Evolutionary conservation across 2,329 filamentous ascomycete genomes (phyloP), one percentile per base, ranked within the genome.

Genomic region (Periconia digitata): DNA sequence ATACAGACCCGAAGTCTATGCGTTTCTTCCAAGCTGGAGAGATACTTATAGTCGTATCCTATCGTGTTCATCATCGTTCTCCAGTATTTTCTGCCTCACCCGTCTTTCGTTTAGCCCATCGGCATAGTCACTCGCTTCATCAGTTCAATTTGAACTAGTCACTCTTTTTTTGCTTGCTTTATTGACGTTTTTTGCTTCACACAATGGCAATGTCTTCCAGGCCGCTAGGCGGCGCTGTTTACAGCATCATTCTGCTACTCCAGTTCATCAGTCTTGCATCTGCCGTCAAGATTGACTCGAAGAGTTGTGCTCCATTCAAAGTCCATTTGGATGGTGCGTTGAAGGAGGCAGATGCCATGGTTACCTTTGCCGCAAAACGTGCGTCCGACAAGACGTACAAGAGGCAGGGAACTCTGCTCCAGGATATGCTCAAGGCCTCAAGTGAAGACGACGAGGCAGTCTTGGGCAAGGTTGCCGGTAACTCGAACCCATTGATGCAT

Each of bases 191-290:
- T 17, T 22, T 22, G 22, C 4, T 20, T 40, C 8, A 15, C 15
- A 44, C 29, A n/a, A 44, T 44, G 42, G 15, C 32, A 27, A 23
- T 35, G 16, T 20, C 24, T 44, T 44, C 42, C 18, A 44, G 37
- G 35, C 42, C 42, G 29, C 23, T 38, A 38, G 32, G 35, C 42
- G 22, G 38, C 38, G 35, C 35, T 2, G 29, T 44, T 24, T 37
- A 8, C 32, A 37, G 32, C 42, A 18, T 44, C 8, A 8, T 44
- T 38, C 37, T 38, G 29, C 18, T 44, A 10, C 42, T 44, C n/a
- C 42, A 44, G 15, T 13, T 44, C 17, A 18, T 44, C 20, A 23
- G 17, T 22, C 15, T 44, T 13, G 42, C 29, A 13, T 29, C 42
- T 4, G 42, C 32, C 12, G 24, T 37, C 21, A 37, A 23, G 42